A percentile compares a stretch with the other conserved stretches of the same genome.
Evolutionary conservation across 2,329 filamentous ascomycete genomes (phyloP).

Genomic region (Aspergillus thermomutatus): DNA sequence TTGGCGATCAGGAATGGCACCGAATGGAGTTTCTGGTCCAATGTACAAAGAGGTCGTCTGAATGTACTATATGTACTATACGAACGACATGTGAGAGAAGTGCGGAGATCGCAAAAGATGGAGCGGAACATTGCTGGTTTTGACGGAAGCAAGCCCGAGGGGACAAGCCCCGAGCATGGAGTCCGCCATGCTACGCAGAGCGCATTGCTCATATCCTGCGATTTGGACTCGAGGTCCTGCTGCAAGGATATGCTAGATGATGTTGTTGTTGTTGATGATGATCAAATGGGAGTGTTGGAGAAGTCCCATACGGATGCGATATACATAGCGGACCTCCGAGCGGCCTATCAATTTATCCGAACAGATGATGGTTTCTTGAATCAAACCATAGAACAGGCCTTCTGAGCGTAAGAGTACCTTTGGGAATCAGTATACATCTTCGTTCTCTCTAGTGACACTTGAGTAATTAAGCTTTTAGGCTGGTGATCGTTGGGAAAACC

Average conservation of each 20-base stretch:
- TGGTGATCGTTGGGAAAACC: too few relatives aligned
- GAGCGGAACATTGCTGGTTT: slow-evolving; percentile 16
- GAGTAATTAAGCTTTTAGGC: background rate
- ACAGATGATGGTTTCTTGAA: background rate
- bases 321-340: slow-evolving; percentile 7
- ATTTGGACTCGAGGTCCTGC: slow-evolving; percentile 8
- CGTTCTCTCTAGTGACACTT: background rate
- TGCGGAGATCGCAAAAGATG: slow-evolving; percentile 20
- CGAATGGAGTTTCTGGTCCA: background rate
- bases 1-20: background rate
- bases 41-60: slow-evolving; percentile 11
- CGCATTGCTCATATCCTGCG: slow-evolving; percentile 42
- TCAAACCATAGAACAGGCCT: background rate
- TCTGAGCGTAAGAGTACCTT: background rate
- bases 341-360: slow-evolving; percentile 17
- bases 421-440: background rate
- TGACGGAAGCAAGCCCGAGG: slow-evolving; percentile 21
- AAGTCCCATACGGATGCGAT: background rate
- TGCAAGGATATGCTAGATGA: background rate
- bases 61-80: slow-evolving; percentile 14
- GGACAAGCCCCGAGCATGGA: slow-evolving; percentile 36
- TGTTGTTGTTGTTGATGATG: background rate
- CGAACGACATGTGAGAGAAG: slow-evolving; percentile 16
- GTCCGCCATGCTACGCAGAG: slow-evolving; percentile 40
- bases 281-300: background rate